A percentile compares a stretch with the other conserved stretches of the same genome.
Conservation (phyloP, 768 basidiomycete species). For the Sarcomyxa edulis region DNA sequence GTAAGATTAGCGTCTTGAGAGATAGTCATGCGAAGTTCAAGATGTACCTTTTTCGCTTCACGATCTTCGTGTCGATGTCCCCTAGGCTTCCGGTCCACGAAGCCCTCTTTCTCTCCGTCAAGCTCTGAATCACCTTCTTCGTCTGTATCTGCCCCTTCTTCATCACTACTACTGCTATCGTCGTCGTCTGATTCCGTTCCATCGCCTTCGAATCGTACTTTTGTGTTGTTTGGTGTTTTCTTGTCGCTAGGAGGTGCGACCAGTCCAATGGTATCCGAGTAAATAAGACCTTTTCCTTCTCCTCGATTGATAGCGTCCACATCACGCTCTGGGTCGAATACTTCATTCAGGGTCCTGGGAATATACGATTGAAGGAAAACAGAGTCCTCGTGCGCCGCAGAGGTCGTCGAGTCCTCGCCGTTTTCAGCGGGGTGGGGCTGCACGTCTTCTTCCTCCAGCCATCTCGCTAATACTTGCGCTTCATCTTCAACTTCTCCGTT, state of each 20-base stretch:
- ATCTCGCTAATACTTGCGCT: slow-evolving; percentile 31
- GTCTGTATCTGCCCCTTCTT: slow-evolving; percentile 26
- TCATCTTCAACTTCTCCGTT: slow-evolving; percentile 21
- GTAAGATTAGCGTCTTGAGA: not conserved
- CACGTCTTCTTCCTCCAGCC: slow-evolving; percentile 35
- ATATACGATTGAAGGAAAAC: slow-evolving; percentile 92
- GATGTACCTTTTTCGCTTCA: slow-evolving; percentile 78
- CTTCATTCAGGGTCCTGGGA: slow-evolving; percentile 86
- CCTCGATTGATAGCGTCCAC: slow-evolving; percentile 70
- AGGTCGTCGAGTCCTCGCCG: slow-evolving; percentile 11
- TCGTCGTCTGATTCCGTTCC: slow-evolving; percentile 13
- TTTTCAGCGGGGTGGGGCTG: slow-evolving; percentile 11
- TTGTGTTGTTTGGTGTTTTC: not conserved
- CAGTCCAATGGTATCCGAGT: slow-evolving; percentile 81
- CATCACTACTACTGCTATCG: slow-evolving; percentile 22
- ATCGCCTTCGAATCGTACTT: slow-evolving; percentile 1
- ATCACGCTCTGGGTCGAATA: slow-evolving; percentile 93
- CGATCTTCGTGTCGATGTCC: slow-evolving; percentile 93
- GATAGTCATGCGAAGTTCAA: not conserved
- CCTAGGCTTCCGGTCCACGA: slow-evolving; percentile 55
- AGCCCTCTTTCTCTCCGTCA: slow-evolving; percentile 31
- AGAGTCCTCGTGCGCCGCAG: slow-evolving; percentile 67
- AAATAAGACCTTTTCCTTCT: slow-evolving; percentile 72
- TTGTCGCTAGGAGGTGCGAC: slow-evolving; percentile 33
- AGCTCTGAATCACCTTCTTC: slow-evolving; percentile 31